Evolutionary conservation across 2,329 filamentous ascomycete genomes (phyloP).

Genomic region (Colletotrichum tamarilloi): DNA sequence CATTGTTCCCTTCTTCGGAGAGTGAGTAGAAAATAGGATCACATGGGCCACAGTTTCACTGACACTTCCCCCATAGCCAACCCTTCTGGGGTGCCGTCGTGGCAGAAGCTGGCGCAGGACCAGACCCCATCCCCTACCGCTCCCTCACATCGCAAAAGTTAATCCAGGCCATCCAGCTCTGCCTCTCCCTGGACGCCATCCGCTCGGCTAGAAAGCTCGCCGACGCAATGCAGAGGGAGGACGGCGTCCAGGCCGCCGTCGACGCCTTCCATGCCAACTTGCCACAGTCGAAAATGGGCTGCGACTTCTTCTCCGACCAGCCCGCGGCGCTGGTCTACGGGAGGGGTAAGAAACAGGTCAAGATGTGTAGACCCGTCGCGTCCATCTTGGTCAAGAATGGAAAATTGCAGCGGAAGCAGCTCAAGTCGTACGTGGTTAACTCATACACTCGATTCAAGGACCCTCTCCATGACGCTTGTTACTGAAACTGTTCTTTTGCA

Average conservation of each 20-base stretch:
- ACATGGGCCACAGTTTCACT: background rate
- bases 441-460: background rate
- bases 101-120: constrained; percentile 32
- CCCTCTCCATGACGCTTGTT: background rate
- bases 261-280: constrained; percentile 31
- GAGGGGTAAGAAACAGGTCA: constrained; percentile 39
- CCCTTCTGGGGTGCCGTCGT: constrained; percentile 34
- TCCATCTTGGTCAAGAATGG: constrained; percentile 28
- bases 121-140: constrained; percentile 30
- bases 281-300: constrained; percentile 22
- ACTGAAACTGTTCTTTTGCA: background rate
- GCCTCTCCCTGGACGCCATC: constrained; percentile 18
- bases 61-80: constrained; percentile 3
- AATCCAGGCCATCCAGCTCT: constrained; percentile 20
- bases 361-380: constrained; percentile 28
- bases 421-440: constrained; percentile 4
- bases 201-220: constrained; percentile 25
- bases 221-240: constrained; percentile 24
- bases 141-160: constrained; percentile 32
- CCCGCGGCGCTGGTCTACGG: constrained; percentile 19
- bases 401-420: constrained; percentile 19
- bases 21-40: background rate
- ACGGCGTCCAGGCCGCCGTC: constrained; percentile 26
- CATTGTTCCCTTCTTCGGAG: constrained; percentile 34
- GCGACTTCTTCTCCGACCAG: constrained; percentile 32